Evolutionary conservation across 2,329 filamentous ascomycete genomes (phyloP).

Genomic region (Malbranchea cinnamomea): DNA sequence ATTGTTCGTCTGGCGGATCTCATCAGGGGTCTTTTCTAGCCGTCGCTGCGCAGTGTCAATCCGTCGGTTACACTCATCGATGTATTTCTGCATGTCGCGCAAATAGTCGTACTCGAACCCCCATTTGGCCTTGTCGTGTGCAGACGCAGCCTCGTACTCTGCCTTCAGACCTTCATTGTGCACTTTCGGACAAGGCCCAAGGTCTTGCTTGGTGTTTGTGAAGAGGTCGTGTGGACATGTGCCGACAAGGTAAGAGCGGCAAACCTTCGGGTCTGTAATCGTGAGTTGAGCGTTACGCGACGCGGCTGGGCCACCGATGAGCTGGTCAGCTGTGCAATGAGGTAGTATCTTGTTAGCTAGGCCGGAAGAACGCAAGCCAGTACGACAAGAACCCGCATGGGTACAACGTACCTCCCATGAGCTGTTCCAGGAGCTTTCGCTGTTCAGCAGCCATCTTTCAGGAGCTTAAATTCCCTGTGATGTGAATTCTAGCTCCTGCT

Average conservation of each 20-base stretch:
- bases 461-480: background rate
- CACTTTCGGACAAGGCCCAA: conserved; percentile 74
- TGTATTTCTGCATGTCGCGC: conserved; percentile 89
- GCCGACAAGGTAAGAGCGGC: conserved; percentile 82
- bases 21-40: conserved; percentile 92
- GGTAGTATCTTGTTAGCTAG: background rate
- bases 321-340: conserved; percentile 37
- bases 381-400: conserved; percentile 7
- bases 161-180: conserved; percentile 79
- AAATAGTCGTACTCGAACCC: conserved; percentile 96
- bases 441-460: conserved; percentile 80
- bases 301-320: conserved; percentile 63
- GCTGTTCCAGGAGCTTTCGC: conserved; percentile 94
- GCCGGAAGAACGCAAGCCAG: conserved; percentile 14
- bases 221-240: conserved; percentile 98
- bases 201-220: conserved; percentile 97
- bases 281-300: conserved; percentile 68
- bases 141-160: conserved; percentile 65
- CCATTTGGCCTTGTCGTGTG: conserved; percentile 58
- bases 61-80: conserved; percentile 87
- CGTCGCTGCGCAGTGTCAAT: conserved; percentile 83
- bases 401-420: conserved; percentile 41
- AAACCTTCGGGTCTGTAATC: conserved; percentile 84
- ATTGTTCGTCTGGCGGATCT: conserved; percentile 88
- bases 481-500: too few relatives aligned